These are phyloP conservation scores for Tulasnella sp. DNA, from an alignment of 768 basidiomycete species.

Conservation along the genomic window DNA sequence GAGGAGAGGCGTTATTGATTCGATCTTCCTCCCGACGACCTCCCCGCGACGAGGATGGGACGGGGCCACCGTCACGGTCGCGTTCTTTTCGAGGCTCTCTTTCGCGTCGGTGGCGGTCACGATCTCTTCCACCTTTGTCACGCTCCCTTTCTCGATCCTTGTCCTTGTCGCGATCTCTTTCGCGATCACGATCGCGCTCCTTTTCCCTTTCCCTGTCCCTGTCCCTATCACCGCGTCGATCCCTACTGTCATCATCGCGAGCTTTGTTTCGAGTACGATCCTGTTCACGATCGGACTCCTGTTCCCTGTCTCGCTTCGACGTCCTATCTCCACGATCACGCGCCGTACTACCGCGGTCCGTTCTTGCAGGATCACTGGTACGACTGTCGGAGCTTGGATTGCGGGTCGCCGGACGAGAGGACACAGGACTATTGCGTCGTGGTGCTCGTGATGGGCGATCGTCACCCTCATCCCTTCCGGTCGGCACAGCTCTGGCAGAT, in stretches of 20 bases:
- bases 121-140: not conserved
- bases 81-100: not conserved
- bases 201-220: constrained; percentile 2
- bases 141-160: constrained; percentile 5
- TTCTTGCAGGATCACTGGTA: constrained; percentile 7
- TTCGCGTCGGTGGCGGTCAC: constrained; percentile 5
- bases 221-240: constrained; percentile 12
- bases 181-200: constrained; percentile 5
- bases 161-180: not conserved
- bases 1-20: not conserved
- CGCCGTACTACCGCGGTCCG: not conserved
- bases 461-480: not conserved
- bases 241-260: constrained; percentile 1
- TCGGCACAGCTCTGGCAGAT: not conserved
- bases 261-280: not conserved
- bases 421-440: not conserved
- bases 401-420: constrained; percentile 4
- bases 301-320: constrained; percentile 11
- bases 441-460: constrained; percentile 8
- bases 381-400: constrained; percentile 14
- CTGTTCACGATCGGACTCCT: constrained; percentile 9
- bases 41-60: not conserved
- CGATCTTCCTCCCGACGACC: constrained; percentile 6
- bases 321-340: constrained; percentile 11
- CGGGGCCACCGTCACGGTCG: not conserved